These are phyloP conservation scores for Entrophospora sp. DNA, from an alignment of 192 early-diverging fungal genomes.

Conservation along the genomic window DNA sequence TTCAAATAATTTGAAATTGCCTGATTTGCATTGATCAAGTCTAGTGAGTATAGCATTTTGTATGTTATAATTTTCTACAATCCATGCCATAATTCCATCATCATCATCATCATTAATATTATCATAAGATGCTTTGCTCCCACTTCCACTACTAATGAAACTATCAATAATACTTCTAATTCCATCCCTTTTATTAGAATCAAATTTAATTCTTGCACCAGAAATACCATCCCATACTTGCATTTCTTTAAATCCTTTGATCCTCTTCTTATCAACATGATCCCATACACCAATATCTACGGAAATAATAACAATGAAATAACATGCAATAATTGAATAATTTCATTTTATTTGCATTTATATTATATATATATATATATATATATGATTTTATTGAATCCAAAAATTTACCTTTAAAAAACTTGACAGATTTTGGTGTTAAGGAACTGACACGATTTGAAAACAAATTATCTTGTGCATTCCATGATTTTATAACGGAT, in stretches of 20 bases:
- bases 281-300: slow-evolving; percentile 59
- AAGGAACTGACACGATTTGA: slow-evolving; percentile 80
- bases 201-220: slow-evolving; percentile 57
- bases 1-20: slow-evolving; percentile 59
- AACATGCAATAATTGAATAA: too few species aligned
- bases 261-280: slow-evolving; percentile 46
- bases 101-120: slow-evolving; percentile 29
- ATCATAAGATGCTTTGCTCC: too few species aligned
- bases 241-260: slow-evolving; percentile 60
- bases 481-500: slow-evolving; percentile 46
- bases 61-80: slow-evolving; percentile 82
- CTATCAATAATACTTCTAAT: too few species aligned
- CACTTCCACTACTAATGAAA: too few species aligned
- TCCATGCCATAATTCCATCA: slow-evolving; percentile 56
- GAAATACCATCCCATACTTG: slow-evolving; percentile 74
- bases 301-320: slow-evolving; percentile 11
- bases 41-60: slow-evolving; percentile 57
- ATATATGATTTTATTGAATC: too few species aligned
- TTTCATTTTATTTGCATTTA: too few species aligned
- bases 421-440: slow-evolving; percentile 56
- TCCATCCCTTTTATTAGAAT: too few species aligned
- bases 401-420: slow-evolving; percentile 50
- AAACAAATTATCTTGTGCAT: slow-evolving; percentile 42
- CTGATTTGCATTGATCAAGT: slow-evolving; percentile 29
- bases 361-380: too few species aligned